These are phyloP conservation scores for Lipomyces yarrowii DNA, from an alignment of 1,139 yeast genomes.

Conservation along the genomic window DNA sequence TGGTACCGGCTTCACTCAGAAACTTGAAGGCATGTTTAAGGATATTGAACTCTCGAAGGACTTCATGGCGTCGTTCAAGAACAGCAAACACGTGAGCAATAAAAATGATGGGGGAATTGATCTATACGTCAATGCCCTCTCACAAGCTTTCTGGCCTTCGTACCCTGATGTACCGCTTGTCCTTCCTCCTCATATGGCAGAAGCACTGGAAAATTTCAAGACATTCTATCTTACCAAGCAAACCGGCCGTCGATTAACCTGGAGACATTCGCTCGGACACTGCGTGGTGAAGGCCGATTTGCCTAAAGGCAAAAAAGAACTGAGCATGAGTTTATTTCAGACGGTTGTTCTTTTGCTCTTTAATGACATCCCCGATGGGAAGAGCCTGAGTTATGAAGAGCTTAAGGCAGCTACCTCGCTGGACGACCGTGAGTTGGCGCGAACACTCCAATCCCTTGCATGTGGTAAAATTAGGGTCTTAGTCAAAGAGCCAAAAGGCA, in stretches of 20 bases:
- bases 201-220: conserved; percentile 36
- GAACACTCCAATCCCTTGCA: conserved; percentile 40
- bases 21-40: conserved; percentile 44
- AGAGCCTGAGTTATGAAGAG: conserved; percentile 34
- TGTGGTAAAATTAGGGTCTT: conserved; percentile 39
- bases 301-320: conserved; percentile 40
- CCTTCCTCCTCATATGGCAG: conserved; percentile 37
- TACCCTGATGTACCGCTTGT: conserved; percentile 40
- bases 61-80: conserved; percentile 34
- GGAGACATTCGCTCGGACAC: conserved; percentile 42
- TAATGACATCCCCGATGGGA: conserved; percentile 33
- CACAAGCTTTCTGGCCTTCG: conserved; percentile 43
- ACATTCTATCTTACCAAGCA: conserved; percentile 36
- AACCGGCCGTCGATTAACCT: conserved; percentile 37
- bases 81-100: conserved; percentile 34
- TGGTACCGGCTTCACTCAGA: conserved; percentile 40
- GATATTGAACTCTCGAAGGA: conserved; percentile 41
- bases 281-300: conserved; percentile 42
- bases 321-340: conserved; percentile 40
- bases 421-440: conserved; percentile 34
- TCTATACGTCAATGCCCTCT: conserved; percentile 40
- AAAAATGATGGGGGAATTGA: conserved; percentile 27
- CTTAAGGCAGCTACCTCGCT: conserved; percentile 36
- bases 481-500: conserved; percentile 36
- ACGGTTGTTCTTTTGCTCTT: conserved; percentile 41